These are phyloP conservation scores for Diplodia corticola DNA, from an alignment of 2,329 filamentous ascomycete species.

Conservation along the genomic window DNA sequence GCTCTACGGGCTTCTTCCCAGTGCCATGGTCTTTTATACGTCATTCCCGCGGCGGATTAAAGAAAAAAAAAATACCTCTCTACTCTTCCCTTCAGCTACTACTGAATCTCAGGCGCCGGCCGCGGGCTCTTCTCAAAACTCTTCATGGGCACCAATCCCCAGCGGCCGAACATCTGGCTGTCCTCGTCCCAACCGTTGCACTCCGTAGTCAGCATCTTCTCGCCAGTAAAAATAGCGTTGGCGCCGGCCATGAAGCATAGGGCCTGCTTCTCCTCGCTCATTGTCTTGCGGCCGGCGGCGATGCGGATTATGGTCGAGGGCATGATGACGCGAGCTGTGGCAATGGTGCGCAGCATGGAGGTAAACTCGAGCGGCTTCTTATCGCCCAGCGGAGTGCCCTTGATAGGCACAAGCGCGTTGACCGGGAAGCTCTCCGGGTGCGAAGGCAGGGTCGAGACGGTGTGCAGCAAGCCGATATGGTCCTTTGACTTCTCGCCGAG, in stretches of 20 bases:
- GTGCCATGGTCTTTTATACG: neutral
- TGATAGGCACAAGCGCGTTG: constrained; percentile 87
- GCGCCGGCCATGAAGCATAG: constrained; percentile 88
- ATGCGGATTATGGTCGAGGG: constrained; percentile 83
- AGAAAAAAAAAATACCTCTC: too few relatives aligned
- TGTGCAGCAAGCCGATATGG: constrained; percentile 80
- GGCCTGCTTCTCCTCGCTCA: constrained; percentile 86
- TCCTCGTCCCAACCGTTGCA: constrained; percentile 93
- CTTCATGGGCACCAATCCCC: constrained; percentile 78
- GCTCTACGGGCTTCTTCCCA: neutral
- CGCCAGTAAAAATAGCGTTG: constrained; percentile 92
- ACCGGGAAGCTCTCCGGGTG: constrained; percentile 92
- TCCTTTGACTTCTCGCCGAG: constrained; percentile 77
- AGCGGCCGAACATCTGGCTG: constrained; percentile 76
- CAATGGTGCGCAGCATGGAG: constrained; percentile 77
- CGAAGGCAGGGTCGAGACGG: constrained; percentile 73
- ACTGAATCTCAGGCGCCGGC: constrained; percentile 10
- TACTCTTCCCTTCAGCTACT: neutral
- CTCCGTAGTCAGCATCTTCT: constrained; percentile 93
- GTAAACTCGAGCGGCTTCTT: constrained; percentile 71
- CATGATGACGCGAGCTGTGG: constrained; percentile 80
- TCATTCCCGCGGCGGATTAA: neutral
- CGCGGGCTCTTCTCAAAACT: constrained; percentile 26
- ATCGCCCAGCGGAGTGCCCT: constrained; percentile 81
- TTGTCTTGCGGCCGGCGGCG: constrained; percentile 78